These are phyloP conservation scores for Trichoderma citrinoviride DNA, from an alignment of 2,329 filamentous ascomycete species.

Conservation along the genomic window DNA sequence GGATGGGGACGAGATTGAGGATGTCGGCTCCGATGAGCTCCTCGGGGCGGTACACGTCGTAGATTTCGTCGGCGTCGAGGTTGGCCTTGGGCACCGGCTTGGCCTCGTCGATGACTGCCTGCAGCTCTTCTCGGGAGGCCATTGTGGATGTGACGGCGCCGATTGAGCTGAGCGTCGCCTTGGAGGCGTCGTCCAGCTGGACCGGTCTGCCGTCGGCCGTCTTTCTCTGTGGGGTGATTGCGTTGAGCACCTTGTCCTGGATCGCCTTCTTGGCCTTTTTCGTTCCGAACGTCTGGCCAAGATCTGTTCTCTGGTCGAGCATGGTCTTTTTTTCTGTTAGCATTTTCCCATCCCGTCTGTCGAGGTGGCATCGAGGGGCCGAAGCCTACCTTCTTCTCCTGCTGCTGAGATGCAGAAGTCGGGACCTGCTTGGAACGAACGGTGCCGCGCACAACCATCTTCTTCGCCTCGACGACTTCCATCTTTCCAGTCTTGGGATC, in stretches of 20 bases:
- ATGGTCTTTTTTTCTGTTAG: slow-evolving; percentile 47
- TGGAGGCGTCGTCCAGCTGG: slow-evolving; percentile 54
- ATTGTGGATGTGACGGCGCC: slow-evolving; percentile 61
- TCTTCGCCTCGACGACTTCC: slow-evolving; percentile 61
- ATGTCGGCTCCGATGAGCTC: slow-evolving; percentile 66
- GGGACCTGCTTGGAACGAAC: slow-evolving; percentile 55
- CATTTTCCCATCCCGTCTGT: background rate
- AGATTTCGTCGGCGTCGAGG: slow-evolving; percentile 60
- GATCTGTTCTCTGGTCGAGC: slow-evolving; percentile 59
- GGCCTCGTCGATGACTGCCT: slow-evolving; percentile 60
- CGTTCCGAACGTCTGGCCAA: slow-evolving; percentile 78
- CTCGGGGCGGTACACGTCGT: slow-evolving; percentile 70
- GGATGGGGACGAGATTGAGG: slow-evolving; percentile 64
- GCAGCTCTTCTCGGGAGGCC: slow-evolving; percentile 64
- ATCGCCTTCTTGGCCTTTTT: slow-evolving; percentile 83
- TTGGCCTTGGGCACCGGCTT: slow-evolving; percentile 75
- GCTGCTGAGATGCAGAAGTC: slow-evolving; percentile 41
- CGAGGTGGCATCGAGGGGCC: background rate
- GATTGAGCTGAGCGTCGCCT: slow-evolving; percentile 63
- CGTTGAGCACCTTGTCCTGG: slow-evolving; percentile 65
- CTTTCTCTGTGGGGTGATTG: slow-evolving; percentile 53
- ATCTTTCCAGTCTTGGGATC: slow-evolving; percentile 59
- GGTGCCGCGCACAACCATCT: slow-evolving; percentile 58
- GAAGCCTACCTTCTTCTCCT: slow-evolving; percentile 16
- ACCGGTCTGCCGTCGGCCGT: slow-evolving; percentile 37